Percentiles rank a stretch among this genome's conserved stretches.
Evolutionary conservation across 495 filamentous ascomycete species (phyloP).

Genomic region (Lepidopterella palustris): DNA sequence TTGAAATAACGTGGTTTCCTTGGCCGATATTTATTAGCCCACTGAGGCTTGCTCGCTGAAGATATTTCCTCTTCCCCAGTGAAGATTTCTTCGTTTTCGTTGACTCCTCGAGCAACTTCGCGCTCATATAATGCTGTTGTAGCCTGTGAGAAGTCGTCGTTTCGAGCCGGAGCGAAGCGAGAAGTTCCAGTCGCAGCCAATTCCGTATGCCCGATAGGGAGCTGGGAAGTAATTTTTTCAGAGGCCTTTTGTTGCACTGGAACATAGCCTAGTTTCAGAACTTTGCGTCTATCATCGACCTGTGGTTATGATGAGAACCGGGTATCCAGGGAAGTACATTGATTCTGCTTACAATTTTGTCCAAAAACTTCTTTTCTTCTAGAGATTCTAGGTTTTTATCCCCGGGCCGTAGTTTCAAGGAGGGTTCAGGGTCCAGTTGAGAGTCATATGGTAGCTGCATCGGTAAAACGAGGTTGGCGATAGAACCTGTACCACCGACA

Average conservation of each 20-base stretch:
- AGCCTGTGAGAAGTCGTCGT: slow-evolving; percentile 85
- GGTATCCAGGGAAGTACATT: background rate
- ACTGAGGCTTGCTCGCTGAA: slow-evolving; percentile 59
- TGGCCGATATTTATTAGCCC: slow-evolving; percentile 86
- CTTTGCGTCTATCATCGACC: slow-evolving; percentile 54
- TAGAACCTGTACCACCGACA: background rate
- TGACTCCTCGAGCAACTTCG: slow-evolving; percentile 85
- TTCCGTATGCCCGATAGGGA: slow-evolving; percentile 30
- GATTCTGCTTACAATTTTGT: slow-evolving; percentile 46
- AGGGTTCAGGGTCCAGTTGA: slow-evolving; percentile 62
- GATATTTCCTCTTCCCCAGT: slow-evolving; percentile 78
- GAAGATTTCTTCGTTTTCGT: slow-evolving; percentile 95
- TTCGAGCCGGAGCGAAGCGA: slow-evolving; percentile 66
- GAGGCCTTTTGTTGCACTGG: slow-evolving; percentile 49
- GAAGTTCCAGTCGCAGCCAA: slow-evolving; percentile 47
- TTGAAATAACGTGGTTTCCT: slow-evolving; percentile 97
- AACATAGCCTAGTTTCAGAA: slow-evolving; percentile 64
- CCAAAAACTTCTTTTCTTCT: slow-evolving; percentile 57
- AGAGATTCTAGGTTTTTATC: slow-evolving; percentile 59
- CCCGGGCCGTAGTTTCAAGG: slow-evolving; percentile 60
- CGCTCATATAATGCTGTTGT: slow-evolving; percentile 88
- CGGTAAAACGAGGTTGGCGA: background rate
- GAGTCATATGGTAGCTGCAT: slow-evolving; percentile 5
- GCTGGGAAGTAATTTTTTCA: slow-evolving; percentile 29
- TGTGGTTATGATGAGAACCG: slow-evolving; percentile 24